Evolutionary conservation across 192 early-diverging fungal genomes (phyloP).

Genomic region (Coemansia aciculifera): DNA sequence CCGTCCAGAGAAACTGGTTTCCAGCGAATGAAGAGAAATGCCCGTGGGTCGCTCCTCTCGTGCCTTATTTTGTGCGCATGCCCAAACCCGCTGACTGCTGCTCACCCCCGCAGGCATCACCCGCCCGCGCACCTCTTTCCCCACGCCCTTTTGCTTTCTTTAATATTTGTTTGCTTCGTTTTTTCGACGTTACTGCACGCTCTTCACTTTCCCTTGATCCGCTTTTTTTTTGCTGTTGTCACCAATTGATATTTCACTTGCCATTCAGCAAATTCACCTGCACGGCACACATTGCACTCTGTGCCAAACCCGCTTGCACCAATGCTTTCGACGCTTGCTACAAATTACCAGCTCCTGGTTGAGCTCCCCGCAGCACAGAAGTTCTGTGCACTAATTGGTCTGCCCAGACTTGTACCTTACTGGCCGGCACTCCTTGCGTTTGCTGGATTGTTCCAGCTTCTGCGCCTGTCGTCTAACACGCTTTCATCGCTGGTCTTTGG

Average conservation of each 20-base stretch:
- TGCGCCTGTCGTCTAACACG: conserved; percentile 62
- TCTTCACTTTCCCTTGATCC: background rate
- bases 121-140: background rate
- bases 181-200: background rate
- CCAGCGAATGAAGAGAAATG: background rate
- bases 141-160: background rate
- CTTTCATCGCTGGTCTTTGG: conserved; percentile 69
- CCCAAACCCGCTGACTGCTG: background rate
- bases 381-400: conserved; percentile 56
- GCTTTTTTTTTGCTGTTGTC: background rate
- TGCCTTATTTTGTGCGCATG: background rate
- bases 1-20: background rate
- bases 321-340: conserved; percentile 29
- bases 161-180: background rate
- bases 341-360: conserved; percentile 40
- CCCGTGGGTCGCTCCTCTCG: background rate
- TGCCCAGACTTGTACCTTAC: conserved; percentile 62
- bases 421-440: conserved; percentile 63
- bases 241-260: background rate
- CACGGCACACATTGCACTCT: background rate
- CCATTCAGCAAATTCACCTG: background rate
- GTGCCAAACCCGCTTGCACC: background rate
- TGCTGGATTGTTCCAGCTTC: conserved; percentile 55
- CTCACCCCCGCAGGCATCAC: background rate
- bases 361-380: conserved; percentile 43